Conservation (phyloP, 2,329 filamentous ascomycete species). For the Fusarium sp. region DNA sequence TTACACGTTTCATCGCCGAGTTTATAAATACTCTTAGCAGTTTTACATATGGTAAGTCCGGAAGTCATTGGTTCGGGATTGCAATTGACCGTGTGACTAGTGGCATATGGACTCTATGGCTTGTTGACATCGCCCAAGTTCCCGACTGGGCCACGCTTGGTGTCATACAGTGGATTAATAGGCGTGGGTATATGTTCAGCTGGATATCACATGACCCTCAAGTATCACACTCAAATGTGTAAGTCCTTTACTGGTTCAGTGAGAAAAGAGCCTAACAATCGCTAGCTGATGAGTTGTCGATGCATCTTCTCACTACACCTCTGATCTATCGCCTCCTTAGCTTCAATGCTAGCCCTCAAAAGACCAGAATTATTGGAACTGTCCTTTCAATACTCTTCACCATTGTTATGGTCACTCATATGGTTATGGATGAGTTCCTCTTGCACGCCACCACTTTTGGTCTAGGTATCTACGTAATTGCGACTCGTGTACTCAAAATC, state of each 20-base stretch:
- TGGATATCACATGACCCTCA: constrained; percentile 52
- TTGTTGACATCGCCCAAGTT: constrained; percentile 40
- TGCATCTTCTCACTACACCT: constrained; percentile 58
- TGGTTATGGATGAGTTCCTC: constrained; percentile 58
- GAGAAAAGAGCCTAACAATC: neutral
- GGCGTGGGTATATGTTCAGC: constrained; percentile 51
- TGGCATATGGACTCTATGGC: constrained; percentile 55
- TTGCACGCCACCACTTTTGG: constrained; percentile 55
- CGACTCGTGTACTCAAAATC: constrained; percentile 45
- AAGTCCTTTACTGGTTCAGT: neutral
- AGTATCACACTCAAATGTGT: constrained; percentile 54
- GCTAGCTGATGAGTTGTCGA: constrained; percentile 55
- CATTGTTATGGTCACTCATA: constrained; percentile 56
- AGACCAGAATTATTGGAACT: constrained; percentile 41
- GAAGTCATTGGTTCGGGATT: accelerated
- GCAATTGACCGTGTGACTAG: constrained; percentile 41
- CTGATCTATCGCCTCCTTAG: constrained; percentile 57
- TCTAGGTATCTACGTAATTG: constrained; percentile 52
- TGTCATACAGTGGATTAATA: constrained; percentile 56
- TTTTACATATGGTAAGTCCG: constrained; percentile 50
- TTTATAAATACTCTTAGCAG: constrained; percentile 61
- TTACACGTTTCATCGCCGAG: constrained; percentile 58
- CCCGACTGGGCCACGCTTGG: constrained; percentile 45
- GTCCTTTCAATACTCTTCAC: constrained; percentile 44
- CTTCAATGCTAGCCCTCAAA: constrained; percentile 47